Conservation (phyloP, 768 basidiomycete species). For the Termitomyces sp. region DNA sequence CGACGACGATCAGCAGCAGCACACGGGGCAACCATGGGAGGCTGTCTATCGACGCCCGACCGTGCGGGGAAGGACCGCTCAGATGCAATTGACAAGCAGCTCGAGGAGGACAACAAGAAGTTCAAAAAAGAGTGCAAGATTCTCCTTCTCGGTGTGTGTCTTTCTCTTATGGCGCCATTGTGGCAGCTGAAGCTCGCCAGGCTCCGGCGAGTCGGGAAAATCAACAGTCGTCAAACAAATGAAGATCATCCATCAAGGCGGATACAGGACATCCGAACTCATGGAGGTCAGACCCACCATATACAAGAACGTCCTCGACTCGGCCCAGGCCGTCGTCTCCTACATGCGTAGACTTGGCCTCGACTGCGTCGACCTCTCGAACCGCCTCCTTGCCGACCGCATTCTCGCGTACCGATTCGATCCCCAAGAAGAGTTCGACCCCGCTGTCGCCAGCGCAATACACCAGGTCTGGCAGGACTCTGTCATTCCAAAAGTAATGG, state of each 20-base stretch:
- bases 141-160: slow-evolving; percentile 69
- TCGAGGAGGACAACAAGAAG: slow-evolving; percentile 81
- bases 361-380: slow-evolving; percentile 55
- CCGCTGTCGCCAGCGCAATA: slow-evolving; percentile 68
- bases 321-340: slow-evolving; percentile 71
- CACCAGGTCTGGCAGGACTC: slow-evolving; percentile 68
- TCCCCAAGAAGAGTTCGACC: slow-evolving; percentile 29
- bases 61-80: slow-evolving; percentile 56
- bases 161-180: background rate
- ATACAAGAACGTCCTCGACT: slow-evolving; percentile 75
- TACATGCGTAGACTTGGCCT: slow-evolving; percentile 77
- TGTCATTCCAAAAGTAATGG: slow-evolving; percentile 32
- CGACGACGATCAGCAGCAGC: background rate
- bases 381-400: slow-evolving; percentile 57
- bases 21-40: slow-evolving; percentile 44
- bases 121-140: slow-evolving; percentile 93
- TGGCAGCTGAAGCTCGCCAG: slow-evolving; percentile 53
- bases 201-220: slow-evolving; percentile 94
- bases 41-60: slow-evolving; percentile 59
- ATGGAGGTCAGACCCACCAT: slow-evolving; percentile 63
- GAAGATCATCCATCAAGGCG: slow-evolving; percentile 89
- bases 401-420: slow-evolving; percentile 58
- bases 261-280: slow-evolving; percentile 69
- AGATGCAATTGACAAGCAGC: slow-evolving; percentile 72
- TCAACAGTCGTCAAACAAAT: slow-evolving; percentile 94